Evolutionary conservation across 768 basidiomycete species (phyloP).

Genomic region (Boletus rubroflammeus): DNA sequence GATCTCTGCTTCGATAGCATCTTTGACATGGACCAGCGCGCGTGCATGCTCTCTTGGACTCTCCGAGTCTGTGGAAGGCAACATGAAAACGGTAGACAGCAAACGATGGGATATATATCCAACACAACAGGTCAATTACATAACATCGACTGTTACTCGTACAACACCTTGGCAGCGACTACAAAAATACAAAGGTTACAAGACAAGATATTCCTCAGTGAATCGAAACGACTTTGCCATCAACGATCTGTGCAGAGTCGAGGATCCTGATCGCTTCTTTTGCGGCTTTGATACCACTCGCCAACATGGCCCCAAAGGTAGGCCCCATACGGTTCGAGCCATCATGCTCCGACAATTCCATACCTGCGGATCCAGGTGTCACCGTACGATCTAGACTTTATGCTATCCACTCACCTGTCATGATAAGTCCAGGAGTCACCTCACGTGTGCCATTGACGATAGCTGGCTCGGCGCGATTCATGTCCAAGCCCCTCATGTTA

Average conservation of each 20-base stretch:
- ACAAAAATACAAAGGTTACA: not conserved
- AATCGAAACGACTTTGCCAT: conserved; percentile 51
- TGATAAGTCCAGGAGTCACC: conserved; percentile 69
- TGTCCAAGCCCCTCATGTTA: conserved; percentile 77
- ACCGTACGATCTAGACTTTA: not conserved
- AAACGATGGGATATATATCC: not conserved
- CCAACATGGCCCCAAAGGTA: conserved; percentile 80
- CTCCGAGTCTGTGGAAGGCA: conserved; percentile 39
- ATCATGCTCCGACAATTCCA: conserved; percentile 82
- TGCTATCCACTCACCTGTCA: conserved; percentile 51
- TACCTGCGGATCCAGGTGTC: conserved; percentile 43
- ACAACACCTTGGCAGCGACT: not conserved
- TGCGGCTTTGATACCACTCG: conserved; percentile 69
- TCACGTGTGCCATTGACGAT: conserved; percentile 77
- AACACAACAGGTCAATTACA: conserved; percentile 1
- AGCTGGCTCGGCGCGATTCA: conserved; percentile 79
- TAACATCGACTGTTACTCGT: not conserved
- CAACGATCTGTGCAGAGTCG: conserved; percentile 45
- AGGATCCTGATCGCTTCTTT: conserved; percentile 57
- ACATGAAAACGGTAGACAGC: conserved; percentile 27
- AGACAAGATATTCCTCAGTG: not conserved
- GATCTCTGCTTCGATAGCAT: conserved; percentile 70
- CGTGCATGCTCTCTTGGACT: conserved; percentile 56
- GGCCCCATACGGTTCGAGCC: conserved; percentile 76
- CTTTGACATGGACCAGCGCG: conserved; percentile 63